Percentiles rank a stretch among this genome's conserved stretches.
Conservation (phyloP, 352 stramenopile species). For the Globisporangium uncinulatum region DNA sequence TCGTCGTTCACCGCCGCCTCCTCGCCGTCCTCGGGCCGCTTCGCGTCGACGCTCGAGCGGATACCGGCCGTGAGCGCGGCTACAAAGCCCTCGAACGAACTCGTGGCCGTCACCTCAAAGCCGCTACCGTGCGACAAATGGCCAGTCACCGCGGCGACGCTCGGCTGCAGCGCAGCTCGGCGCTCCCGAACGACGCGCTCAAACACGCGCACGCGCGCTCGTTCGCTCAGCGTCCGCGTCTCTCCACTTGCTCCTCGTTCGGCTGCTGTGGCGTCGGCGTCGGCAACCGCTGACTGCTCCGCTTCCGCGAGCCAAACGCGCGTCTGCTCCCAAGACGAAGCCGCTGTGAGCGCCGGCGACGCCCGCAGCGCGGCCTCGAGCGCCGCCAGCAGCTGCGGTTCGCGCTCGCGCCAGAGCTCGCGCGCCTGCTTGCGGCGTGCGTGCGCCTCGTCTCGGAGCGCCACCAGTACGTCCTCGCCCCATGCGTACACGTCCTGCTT, state of each 20-base stretch:
- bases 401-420: constrained; percentile 27
- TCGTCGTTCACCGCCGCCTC: constrained; percentile 26
- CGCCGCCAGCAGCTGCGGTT: constrained; percentile 26
- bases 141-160: constrained; percentile 16
- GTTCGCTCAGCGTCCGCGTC: constrained; percentile 30
- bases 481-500: constrained; percentile 64
- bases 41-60: constrained; percentile 25
- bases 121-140: constrained; percentile 18
- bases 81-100: constrained; percentile 32
- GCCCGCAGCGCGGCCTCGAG: constrained; percentile 18
- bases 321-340: constrained; percentile 3
- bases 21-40: constrained; percentile 60
- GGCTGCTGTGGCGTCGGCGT: neutral
- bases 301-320: neutral
- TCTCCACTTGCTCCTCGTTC: neutral
- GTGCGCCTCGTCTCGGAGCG: constrained; percentile 39
- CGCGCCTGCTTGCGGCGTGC: constrained; percentile 44
- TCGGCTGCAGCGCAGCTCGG: constrained; percentile 25
- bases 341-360: constrained; percentile 7
- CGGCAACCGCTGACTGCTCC: no score
- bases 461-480: constrained; percentile 41
- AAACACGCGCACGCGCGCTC: constrained; percentile 39
- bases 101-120: constrained; percentile 26
- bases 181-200: constrained; percentile 43
- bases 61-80: constrained; percentile 31